Base-by-base conservation (phyloP, 371 early-diverging fungal species). In the Rhizopus microsporus region DNA sequence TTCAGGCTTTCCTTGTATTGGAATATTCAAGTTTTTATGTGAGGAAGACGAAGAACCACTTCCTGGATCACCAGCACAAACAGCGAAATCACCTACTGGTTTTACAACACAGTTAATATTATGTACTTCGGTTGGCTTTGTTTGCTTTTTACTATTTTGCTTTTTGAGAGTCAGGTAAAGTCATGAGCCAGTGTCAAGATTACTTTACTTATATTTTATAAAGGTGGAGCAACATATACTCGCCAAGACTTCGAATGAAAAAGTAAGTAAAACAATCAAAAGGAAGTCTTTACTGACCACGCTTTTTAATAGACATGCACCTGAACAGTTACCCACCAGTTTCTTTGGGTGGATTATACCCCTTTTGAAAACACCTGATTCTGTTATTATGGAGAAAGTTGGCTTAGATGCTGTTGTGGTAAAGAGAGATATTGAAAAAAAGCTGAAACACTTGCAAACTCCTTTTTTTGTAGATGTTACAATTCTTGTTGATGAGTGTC, bases 391-490 rank as follows among this genome's bases (percentile, higher is more conserved):
- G 33, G 78, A 87, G 23, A 77, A 85, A 62, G 82, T 85, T 32
- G 88, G 88, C 15, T 62, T 88, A 12, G 88, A 88, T 62, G 87
- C 88, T 0, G 86, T 85, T 17, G 84, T 88, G 77, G 77, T 73
- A 69, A 50, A 53, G 52, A 10, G 4, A 37, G 33, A 43, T 23
- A 35, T 42, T 42, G 30, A 38, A 13, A 48, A 17, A 12, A 42
- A 12, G 31, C 16, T 12, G 51, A 42, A 42, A 5, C 16, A 39
- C 10, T 15, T 17, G 17, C 29, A 23, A 8, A 12, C 10, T 33
- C 13, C 13, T 13, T 17, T 13, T 34, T n/a, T 3, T 38, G 8
- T 45, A 80, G 80, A 72, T 80, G 75, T 62, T 80, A 0, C 80
- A 80, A 62, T 80, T 80, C 57, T 62, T 80, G 15, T 50, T 80